These are phyloP conservation scores for Fraxinus americana DNA, from an alignment of 257 asterid genomes.

Conservation along the genomic window DNA sequence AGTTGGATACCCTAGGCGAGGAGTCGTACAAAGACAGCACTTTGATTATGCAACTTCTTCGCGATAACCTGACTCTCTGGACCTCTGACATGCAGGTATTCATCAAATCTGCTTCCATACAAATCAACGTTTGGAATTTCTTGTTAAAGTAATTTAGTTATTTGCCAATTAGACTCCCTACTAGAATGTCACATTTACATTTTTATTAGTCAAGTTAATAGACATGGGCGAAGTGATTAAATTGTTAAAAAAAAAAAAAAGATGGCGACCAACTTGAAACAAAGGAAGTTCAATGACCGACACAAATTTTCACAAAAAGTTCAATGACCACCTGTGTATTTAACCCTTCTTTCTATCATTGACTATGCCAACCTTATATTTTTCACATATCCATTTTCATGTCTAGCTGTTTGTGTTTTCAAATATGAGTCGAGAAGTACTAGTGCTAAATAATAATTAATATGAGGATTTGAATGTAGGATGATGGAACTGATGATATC, in stretches of 20 bases:
- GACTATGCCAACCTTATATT: background rate
- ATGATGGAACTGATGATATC: constrained; percentile 73
- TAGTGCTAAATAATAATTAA: background rate
- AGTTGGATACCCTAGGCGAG: constrained; percentile 88
- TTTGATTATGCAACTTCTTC: constrained; percentile 86
- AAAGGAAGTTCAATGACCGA: background rate
- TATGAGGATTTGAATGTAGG: constrained; percentile 38
- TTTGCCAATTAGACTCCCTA: background rate
- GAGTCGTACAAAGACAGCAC: constrained; percentile 99
- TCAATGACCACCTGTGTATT: background rate
- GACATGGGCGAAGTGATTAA: background rate
- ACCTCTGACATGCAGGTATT: constrained; percentile 87
- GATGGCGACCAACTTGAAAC: background rate
- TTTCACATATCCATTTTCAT: background rate
- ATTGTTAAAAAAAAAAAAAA: background rate
- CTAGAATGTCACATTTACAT: background rate
- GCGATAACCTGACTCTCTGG: constrained; percentile 86
- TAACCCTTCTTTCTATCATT: background rate
- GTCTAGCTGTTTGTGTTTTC: background rate
- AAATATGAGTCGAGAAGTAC: background rate
- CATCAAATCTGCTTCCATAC: background rate
- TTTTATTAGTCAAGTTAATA: background rate
- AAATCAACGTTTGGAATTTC: background rate
- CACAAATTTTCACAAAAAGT: background rate
- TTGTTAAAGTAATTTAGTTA: background rate